These are phyloP conservation scores for Moesziomyces sp. DNA, from an alignment of 1,284 basidiomycete genomes.

Conservation along the genomic window DNA sequence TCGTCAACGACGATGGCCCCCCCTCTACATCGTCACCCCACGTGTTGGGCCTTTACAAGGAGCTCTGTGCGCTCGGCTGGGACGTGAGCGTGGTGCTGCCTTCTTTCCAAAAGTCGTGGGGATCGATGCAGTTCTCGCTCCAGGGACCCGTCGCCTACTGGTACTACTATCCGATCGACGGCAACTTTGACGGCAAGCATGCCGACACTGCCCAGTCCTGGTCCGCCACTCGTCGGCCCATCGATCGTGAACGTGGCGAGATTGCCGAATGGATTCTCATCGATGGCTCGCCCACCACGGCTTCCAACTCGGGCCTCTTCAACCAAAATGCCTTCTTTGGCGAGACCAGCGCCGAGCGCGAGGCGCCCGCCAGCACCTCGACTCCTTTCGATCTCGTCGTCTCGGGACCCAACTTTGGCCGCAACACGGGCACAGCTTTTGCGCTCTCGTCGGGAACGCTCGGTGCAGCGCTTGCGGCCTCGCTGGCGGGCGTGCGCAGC, in stretches of 20 bases:
- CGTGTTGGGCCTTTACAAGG: conserved; percentile 58
- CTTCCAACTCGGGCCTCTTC: conserved; percentile 63
- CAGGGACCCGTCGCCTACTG: conserved; percentile 54
- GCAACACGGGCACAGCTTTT: conserved; percentile 66
- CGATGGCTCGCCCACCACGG: conserved; percentile 65
- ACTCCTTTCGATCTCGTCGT: conserved; percentile 62
- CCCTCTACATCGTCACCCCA: conserved; percentile 61
- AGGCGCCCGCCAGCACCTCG: conserved; percentile 13
- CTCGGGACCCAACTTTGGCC: conserved; percentile 65
- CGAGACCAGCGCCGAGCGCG: conserved; percentile 10
- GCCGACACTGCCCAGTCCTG: conserved; percentile 47
- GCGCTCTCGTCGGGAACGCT: conserved; percentile 64
- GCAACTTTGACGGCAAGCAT: conserved; percentile 53
- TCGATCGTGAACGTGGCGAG: conserved; percentile 53
- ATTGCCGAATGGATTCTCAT: conserved; percentile 64
- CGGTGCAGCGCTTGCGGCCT: conserved; percentile 60
- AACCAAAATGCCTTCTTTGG: conserved; percentile 53
- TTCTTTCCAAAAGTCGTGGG: conserved; percentile 59
- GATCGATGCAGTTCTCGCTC: conserved; percentile 61
- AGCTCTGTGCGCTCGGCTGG: conserved; percentile 54
- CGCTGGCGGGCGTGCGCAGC: conserved; percentile 53
- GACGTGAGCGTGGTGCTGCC: conserved; percentile 64
- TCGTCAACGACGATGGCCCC: conserved; percentile 66
- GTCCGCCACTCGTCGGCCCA: conserved; percentile 55
- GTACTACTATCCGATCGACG: conserved; percentile 65